Conservation (phyloP, 2,329 filamentous ascomycete species). For the Juglanconis oblonga region DNA sequence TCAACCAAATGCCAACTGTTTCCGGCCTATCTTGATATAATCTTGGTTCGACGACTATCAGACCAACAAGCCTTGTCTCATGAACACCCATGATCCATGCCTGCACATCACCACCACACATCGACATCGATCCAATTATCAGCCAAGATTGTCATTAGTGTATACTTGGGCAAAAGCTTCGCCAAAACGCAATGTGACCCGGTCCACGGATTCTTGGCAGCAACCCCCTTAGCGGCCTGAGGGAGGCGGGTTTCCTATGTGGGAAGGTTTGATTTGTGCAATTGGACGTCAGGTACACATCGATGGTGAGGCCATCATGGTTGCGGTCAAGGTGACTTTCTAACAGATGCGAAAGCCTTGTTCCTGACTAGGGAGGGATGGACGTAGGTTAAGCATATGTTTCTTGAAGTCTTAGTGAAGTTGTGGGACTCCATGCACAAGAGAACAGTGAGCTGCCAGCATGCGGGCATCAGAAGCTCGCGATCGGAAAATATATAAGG, state of each 20-base stretch:
- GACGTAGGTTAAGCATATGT: background rate
- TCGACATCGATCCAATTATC: background rate
- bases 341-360: background rate
- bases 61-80: background rate
- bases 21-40: background rate
- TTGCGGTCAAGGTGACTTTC: background rate
- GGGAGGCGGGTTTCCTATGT: background rate
- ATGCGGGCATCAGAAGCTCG: background rate
- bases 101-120: background rate
- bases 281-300: background rate
- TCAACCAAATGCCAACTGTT: background rate
- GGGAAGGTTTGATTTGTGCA: background rate
- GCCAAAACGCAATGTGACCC: background rate
- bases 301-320: background rate
- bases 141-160: background rate
- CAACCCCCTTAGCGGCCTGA: background rate
- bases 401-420: background rate
- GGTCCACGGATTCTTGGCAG: background rate
- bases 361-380: background rate
- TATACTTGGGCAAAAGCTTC: background rate
- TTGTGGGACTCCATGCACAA: background rate
- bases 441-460: too few species aligned
- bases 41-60: background rate
- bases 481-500: background rate
- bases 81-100: background rate